Evolutionary conservation across 2,329 filamentous ascomycete genomes (phyloP).

Genomic region (Claviceps citrina): DNA sequence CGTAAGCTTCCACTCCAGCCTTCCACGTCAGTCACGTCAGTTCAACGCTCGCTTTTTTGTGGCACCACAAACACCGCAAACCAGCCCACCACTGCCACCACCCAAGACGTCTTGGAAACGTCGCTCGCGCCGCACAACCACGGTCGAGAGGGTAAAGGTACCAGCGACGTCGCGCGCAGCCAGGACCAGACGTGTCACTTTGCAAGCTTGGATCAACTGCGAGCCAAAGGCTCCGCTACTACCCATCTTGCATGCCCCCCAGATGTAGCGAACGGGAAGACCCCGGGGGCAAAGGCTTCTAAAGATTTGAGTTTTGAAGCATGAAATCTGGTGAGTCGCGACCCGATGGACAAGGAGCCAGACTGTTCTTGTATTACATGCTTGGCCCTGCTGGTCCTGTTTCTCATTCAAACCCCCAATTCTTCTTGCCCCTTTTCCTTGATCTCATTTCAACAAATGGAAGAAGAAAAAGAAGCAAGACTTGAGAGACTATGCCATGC

Average conservation of each 20-base stretch:
- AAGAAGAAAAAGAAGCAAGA: too few relatives aligned
- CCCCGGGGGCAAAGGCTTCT: background rate
- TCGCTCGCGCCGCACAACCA: background rate
- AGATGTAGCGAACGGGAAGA: background rate
- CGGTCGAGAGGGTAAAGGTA: background rate
- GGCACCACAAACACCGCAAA: conserved; percentile 4
- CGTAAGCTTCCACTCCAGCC: too few relatives aligned
- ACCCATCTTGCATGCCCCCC: background rate
- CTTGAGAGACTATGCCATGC: too few relatives aligned
- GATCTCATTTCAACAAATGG: too few relatives aligned
- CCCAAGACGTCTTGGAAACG: background rate
- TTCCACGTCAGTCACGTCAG: background rate
- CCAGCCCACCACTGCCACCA: background rate
- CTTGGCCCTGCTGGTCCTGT: too few relatives aligned
- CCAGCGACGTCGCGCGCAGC: too few relatives aligned
- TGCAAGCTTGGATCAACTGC: background rate
- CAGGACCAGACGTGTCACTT: conserved; percentile 1
- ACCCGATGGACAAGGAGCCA: too few relatives aligned
- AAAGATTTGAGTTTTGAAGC: background rate
- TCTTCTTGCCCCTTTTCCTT: too few relatives aligned
- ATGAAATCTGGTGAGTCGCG: too few relatives aligned
- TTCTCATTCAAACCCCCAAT: too few relatives aligned
- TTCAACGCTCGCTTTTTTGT: background rate
- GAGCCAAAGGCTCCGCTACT: background rate
- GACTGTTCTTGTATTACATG: too few relatives aligned